Conservation (phyloP, 192 early-diverging fungal species). For the Backusella tuberculispora region DNA sequence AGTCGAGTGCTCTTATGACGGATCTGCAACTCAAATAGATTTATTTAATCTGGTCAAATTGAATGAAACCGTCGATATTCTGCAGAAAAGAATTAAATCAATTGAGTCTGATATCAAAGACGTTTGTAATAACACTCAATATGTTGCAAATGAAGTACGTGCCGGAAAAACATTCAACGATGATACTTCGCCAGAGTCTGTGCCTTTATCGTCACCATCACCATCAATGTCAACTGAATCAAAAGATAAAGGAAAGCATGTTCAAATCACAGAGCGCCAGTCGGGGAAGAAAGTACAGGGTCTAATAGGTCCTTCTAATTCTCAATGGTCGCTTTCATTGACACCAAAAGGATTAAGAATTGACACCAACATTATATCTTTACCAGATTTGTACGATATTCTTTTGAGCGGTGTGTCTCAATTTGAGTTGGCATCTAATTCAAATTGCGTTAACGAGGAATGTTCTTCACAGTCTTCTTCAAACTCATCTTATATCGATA, state of each 20-base stretch:
- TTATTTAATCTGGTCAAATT: conserved; percentile 37
- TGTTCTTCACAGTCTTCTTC: conserved; percentile 10
- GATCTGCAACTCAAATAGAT: conserved; percentile 41
- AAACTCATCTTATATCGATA: not conserved
- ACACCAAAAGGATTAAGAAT: conserved; percentile 33
- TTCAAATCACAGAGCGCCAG: not conserved
- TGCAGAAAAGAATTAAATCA: conserved; percentile 24
- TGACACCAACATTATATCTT: conserved; percentile 37
- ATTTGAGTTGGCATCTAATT: conserved; percentile 3
- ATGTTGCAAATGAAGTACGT: conserved; percentile 26
- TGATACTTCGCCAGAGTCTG: conserved; percentile 12
- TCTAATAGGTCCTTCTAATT: not conserved
- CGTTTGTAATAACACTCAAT: conserved; percentile 26
- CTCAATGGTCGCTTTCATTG: conserved; percentile 30
- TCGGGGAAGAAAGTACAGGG: not conserved
- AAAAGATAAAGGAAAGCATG: not conserved
- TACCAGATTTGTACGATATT: conserved; percentile 36
- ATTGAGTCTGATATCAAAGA: conserved; percentile 28
- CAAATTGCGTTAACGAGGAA: not conserved
- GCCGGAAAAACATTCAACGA: not conserved
- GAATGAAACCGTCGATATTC: conserved; percentile 28
- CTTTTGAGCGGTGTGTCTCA: conserved; percentile 31
- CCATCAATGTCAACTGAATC: not conserved
- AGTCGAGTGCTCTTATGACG: conserved; percentile 41
- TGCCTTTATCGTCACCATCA: not conserved